Conservation (phyloP, 1,139 yeast species). For the Geotrichum histeridarum region DNA sequence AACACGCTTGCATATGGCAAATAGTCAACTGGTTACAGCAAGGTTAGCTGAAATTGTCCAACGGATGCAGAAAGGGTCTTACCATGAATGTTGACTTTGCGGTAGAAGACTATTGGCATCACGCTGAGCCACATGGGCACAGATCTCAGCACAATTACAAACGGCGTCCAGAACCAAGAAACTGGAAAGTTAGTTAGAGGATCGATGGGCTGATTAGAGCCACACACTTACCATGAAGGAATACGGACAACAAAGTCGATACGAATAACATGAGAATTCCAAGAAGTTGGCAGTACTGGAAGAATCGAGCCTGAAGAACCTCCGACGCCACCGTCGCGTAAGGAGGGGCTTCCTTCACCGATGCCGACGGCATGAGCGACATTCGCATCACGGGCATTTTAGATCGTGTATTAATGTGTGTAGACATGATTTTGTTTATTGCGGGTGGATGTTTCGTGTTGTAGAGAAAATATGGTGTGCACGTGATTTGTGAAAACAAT, state of each 20-base stretch:
- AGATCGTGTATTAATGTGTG: neutral
- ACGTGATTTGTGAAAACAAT: neutral
- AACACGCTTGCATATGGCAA: conserved; percentile 21
- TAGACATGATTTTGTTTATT: too few species aligned
- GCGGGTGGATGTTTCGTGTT: too few species aligned
- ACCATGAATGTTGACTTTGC: conserved; percentile 24
- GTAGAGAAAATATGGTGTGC: neutral
- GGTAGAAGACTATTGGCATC: conserved; percentile 29
- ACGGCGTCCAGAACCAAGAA: conserved; percentile 21
- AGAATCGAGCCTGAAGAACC: conserved; percentile 32
- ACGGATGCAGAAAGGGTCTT: neutral
- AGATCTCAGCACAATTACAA: conserved; percentile 29
- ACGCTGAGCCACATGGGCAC: conserved; percentile 25
- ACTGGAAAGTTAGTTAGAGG: conserved; percentile 8
- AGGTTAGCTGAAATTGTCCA: neutral
- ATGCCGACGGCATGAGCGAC: conserved; percentile 1
- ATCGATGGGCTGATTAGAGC: neutral
- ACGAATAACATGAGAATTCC: conserved; percentile 23
- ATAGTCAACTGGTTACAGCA: conserved; percentile 1
- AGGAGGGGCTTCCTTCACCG: conserved; percentile 7
- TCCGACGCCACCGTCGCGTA: conserved; percentile 20
- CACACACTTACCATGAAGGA: conserved; percentile 13
- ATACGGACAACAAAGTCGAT: conserved; percentile 20
- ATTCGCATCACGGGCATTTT: conserved; percentile 14
- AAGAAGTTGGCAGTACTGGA: conserved; percentile 27